phyloP scores from a whole-genome alignment of 257 asterid genomes.

The Scutellaria galericulata region DNA sequence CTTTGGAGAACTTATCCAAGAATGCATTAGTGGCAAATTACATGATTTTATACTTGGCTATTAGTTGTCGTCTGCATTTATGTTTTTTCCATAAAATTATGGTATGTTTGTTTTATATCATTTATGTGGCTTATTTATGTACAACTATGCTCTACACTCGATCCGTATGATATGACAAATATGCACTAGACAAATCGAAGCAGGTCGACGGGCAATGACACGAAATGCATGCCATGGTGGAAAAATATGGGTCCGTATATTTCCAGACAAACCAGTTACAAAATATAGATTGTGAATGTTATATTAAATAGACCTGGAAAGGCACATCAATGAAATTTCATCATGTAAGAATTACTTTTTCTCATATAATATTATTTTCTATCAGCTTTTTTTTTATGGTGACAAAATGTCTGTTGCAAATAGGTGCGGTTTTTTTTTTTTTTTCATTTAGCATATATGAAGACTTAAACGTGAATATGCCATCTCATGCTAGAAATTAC shows the following conservation, averaged over 20 bases:
- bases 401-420: conserved; percentile 6
- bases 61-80: conserved; percentile 2
- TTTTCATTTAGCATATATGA: neutral
- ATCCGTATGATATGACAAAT: conserved; percentile 19
- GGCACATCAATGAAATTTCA: conserved; percentile 17
- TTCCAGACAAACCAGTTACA: too few species aligned
- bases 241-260: too few species aligned
- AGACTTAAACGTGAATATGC: neutral
- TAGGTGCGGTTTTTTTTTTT: neutral
- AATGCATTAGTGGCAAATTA: neutral
- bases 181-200: too few species aligned
- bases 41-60: conserved; percentile 19
- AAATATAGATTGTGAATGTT: neutral
- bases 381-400: conserved; percentile 20
- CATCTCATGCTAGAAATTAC: neutral
- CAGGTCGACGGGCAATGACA: too few species aligned
- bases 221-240: too few species aligned
- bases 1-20: neutral
- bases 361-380: neutral
- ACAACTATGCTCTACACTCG: neutral
- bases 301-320: conserved; percentile 11
- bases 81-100: neutral
- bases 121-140: conserved; percentile 7
- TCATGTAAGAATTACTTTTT: neutral
- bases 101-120: neutral